phyloP scores from a whole-genome alignment of 2,329 filamentous ascomycete genomes.

The Botrytis pseudocinerea region DNA sequence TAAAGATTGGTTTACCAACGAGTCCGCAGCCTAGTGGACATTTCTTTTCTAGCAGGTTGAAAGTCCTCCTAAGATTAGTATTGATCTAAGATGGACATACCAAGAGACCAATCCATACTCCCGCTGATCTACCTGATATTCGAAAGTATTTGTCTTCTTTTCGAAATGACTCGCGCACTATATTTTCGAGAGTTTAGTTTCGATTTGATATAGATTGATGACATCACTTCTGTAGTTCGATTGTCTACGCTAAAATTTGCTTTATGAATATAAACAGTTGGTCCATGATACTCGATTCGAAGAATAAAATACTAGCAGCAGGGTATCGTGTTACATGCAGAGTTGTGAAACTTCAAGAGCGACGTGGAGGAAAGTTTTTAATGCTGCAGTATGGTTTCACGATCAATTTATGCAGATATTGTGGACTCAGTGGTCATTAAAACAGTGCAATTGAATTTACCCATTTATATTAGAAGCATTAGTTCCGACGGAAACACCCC shows the following conservation, averaged over 20 bases:
- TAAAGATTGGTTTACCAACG: no score
- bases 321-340: not conserved
- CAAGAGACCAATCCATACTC: no score
- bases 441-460: not conserved
- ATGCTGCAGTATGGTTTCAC: not conserved
- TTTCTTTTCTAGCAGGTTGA: not conserved
- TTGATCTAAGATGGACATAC: no score
- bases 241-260: rapidly evolving
- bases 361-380: rapidly evolving
- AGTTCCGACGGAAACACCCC: not conserved
- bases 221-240: rapidly evolving
- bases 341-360: not conserved
- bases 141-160: no score
- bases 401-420: not conserved
- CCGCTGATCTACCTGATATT: no score
- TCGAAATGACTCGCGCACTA: no score
- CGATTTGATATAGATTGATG: not conserved
- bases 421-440: not conserved
- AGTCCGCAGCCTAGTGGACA: no score
- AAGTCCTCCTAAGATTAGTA: not conserved
- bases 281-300: rapidly evolving
- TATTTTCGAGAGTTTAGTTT: no score
- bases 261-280: not conserved
- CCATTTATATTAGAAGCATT: not conserved
- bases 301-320: not conserved